Evolutionary conservation across 2,329 filamentous ascomycete species (phyloP), one percentile per base, ranked within the genome.

Genomic region (Trichoderma gracile): DNA sequence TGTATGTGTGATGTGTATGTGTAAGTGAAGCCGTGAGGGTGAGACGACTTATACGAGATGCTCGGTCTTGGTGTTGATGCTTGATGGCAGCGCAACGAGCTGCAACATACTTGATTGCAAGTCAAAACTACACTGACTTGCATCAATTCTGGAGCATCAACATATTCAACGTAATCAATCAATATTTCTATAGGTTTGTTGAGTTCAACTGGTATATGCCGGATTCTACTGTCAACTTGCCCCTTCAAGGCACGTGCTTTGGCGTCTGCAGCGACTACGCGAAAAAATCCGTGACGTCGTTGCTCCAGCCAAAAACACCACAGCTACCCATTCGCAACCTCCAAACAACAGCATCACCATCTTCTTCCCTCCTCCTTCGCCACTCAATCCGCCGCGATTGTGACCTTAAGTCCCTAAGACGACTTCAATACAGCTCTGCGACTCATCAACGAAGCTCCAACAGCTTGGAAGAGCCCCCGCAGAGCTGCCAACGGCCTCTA

Each of bases 231-330:
- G 27, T 53, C 30, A 38, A 33, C 0, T 1, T 30, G 23, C 14
- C 3, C 10, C 7, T 17, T n/a, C 15, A 6, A 19, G 58, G 58
- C 58, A 62, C 49, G 58, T 62, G 58, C 58, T 62, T 62, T 62
- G 58, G 58, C 58, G 58, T 61, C 23, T 14, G 17, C 10, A n/a
- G 54, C 45, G 14, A 27, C 53, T 25, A 55, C 56, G 56, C 50
- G 49, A 60, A 65, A 65, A 65, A 58, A 64, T 54, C 38, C 63
- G 63, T 65, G 63, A 65, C 63, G 63, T 65, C 63, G 63, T 65
- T 50, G 55, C 55, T 60, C 49, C 21, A 30, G 5, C 10, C 17
- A 47, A 27, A 57, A 56, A 8, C 45, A 45, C 46, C 27, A 43
- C 30, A 30, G 30, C 30, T 30, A 30, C 9, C 30, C 27, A 47